Conservation (phyloP, 2,329 filamentous ascomycete species). For the Zelopaecilomyces penicillatus region DNA sequence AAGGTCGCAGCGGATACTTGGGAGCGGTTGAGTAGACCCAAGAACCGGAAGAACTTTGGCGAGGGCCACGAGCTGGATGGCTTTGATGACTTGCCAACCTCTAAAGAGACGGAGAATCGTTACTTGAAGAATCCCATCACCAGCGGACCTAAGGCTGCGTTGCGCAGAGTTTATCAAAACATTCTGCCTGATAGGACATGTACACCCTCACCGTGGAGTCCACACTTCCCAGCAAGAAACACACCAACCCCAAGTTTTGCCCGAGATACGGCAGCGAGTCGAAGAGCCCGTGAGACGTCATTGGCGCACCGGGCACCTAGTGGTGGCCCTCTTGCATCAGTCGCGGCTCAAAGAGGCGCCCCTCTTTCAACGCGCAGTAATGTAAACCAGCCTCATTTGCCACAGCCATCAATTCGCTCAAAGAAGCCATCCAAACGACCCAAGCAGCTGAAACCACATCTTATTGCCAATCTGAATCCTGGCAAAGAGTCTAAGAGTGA, state of each 20-base stretch:
- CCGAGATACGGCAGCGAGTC: slow-evolving; percentile 56
- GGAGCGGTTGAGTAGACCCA: slow-evolving; percentile 66
- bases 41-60: slow-evolving; percentile 56
- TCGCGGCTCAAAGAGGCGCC: slow-evolving; percentile 46
- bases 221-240: slow-evolving; percentile 48
- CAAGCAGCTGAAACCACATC: slow-evolving; percentile 67
- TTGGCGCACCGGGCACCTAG: slow-evolving; percentile 52
- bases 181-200: slow-evolving; percentile 44
- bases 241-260: slow-evolving; percentile 54
- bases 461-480: slow-evolving; percentile 76
- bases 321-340: slow-evolving; percentile 42
- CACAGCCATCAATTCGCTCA: slow-evolving; percentile 36
- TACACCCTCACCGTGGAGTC: slow-evolving; percentile 45
- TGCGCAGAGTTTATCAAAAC: slow-evolving; percentile 49
- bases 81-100: slow-evolving; percentile 93
- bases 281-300: slow-evolving; percentile 54
- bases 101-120: slow-evolving; percentile 68
- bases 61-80: slow-evolving; percentile 86
- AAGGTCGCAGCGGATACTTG: slow-evolving; percentile 40
- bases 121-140: slow-evolving; percentile 73
- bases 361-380: slow-evolving; percentile 44
- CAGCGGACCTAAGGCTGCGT: slow-evolving; percentile 55
- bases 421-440: slow-evolving; percentile 51
- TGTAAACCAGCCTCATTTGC: slow-evolving; percentile 33
- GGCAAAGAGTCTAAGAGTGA: slow-evolving; percentile 74